phyloP scores from a whole-genome alignment of 495 filamentous ascomycete genomes.

The Aspergillus haitiensis region DNA sequence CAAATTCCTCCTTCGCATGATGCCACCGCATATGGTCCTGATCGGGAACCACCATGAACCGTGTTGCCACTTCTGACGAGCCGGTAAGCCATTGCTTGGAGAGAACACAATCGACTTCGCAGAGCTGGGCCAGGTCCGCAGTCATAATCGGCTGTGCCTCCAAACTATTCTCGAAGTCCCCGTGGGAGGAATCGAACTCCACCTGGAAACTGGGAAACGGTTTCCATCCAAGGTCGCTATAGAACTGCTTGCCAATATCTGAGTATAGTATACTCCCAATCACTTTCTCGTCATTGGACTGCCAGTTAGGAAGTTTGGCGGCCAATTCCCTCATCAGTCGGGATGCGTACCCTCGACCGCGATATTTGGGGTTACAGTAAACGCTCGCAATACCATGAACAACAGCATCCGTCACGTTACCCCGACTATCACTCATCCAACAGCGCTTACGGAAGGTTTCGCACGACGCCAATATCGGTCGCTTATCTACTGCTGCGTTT shows the following conservation, averaged over 20 bases:
- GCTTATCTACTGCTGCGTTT: not conserved
- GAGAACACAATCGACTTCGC: not conserved
- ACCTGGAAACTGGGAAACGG: not conserved
- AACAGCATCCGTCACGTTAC: not conserved
- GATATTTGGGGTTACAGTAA: slow-evolving; percentile 2
- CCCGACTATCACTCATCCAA: not conserved
- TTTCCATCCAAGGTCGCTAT: not conserved
- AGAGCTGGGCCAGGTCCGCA: not conserved
- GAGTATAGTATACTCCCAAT: slow-evolving; percentile 9
- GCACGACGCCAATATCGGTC: slow-evolving; percentile 9
- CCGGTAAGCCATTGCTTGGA: not conserved
- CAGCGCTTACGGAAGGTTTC: slow-evolving; percentile 8
- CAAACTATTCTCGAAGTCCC: not conserved
- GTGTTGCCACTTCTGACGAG: not conserved
- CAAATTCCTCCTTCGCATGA: slow-evolving; percentile 14
- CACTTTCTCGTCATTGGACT: not conserved
- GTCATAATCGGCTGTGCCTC: not conserved
- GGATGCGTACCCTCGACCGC: slow-evolving; percentile 5
- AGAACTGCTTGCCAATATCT: slow-evolving; percentile 4
- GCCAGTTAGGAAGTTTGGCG: not conserved
- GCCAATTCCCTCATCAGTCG: slow-evolving; percentile 4
- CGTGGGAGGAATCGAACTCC: not conserved
- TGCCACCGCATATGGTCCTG: slow-evolving; percentile 12
- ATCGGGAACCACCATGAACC: slow-evolving; percentile 3
- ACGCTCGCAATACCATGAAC: slow-evolving; percentile 10